Percentiles rank a stretch among this genome's conserved stretches.
Conservation (phyloP, 352 stramenopile genomes). For the Globisporangium heterothallicum region DNA sequence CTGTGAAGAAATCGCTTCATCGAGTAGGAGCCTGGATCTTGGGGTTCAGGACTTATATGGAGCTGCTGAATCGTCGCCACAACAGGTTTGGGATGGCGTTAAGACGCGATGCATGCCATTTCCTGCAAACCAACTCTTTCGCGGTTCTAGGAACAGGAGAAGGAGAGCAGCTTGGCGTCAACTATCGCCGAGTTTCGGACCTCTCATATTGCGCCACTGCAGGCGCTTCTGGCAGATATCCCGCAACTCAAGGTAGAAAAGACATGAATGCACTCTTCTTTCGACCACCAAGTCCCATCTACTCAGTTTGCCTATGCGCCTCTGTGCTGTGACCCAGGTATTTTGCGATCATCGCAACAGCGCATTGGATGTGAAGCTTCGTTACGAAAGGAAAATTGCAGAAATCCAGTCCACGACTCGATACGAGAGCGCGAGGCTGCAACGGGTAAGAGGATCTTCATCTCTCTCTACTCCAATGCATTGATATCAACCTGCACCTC, state of each 20-base stretch:
- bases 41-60: background rate
- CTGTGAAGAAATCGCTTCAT: conserved; percentile 23
- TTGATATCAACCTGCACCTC: background rate
- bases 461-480: conserved; percentile 3
- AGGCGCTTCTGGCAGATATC: conserved; percentile 46
- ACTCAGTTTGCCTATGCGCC: background rate
- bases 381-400: conserved; percentile 56
- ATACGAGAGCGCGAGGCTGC: conserved; percentile 41
- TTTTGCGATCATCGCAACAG: conserved; percentile 67
- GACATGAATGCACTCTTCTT: too few relatives aligned
- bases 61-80: background rate
- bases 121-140: background rate
- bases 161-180: conserved; percentile 18
- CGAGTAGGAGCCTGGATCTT: conserved; percentile 14
- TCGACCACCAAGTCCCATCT: background rate
- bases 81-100: conserved; percentile 1
- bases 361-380: conserved; percentile 40
- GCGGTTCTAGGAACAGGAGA: conserved; percentile 11
- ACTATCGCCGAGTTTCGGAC: conserved; percentile 45
- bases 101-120: background rate
- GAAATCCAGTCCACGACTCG: conserved; percentile 40
- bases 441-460: too few relatives aligned
- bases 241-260: conserved; percentile 43
- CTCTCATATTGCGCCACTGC: conserved; percentile 49
- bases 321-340: conserved; percentile 17